phyloP scores from a whole-genome alignment of 148 eudicot genomes.

The Suaeda aralocaspica region DNA sequence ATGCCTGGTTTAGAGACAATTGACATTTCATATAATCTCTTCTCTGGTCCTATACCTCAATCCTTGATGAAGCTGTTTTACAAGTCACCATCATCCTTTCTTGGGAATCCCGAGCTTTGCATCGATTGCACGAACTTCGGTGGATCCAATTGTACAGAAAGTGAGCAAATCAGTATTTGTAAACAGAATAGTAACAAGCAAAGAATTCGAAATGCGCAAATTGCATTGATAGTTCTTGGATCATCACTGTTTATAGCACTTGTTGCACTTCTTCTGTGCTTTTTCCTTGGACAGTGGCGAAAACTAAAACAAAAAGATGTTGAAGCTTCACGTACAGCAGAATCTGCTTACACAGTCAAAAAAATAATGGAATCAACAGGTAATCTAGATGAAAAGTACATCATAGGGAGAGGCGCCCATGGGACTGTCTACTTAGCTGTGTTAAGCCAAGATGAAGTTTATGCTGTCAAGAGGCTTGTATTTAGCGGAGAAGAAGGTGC shows the following conservation, averaged over 20 bases:
- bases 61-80: constrained; percentile 34
- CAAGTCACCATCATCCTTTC: constrained; percentile 43
- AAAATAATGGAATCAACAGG: constrained; percentile 60
- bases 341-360: constrained; percentile 37
- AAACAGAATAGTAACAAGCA: constrained; percentile 15
- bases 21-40: constrained; percentile 58
- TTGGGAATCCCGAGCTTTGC: constrained; percentile 56
- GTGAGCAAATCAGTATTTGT: constrained; percentile 35
- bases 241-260: constrained; percentile 33
- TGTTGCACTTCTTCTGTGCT: constrained; percentile 33
- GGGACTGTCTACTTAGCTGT: constrained; percentile 72
- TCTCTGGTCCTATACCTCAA: constrained; percentile 57
- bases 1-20: constrained; percentile 34
- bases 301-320: constrained; percentile 25
- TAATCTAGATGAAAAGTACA: constrained; percentile 46
- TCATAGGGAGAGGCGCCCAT: constrained; percentile 84
- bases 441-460: constrained; percentile 46
- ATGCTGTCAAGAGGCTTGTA: constrained; percentile 64
- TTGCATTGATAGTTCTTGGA: constrained; percentile 47
- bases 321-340: constrained; percentile 38
- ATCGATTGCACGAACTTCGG: constrained; percentile 28
- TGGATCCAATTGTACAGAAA: constrained; percentile 28
- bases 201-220: constrained; percentile 22
- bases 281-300: constrained; percentile 16
- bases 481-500: constrained; percentile 38